Percentiles rank a stretch among this genome's conserved stretches.
Evolutionary conservation across 805 yeast species (phyloP).

Genomic region (Barnettozyma siamensis): DNA sequence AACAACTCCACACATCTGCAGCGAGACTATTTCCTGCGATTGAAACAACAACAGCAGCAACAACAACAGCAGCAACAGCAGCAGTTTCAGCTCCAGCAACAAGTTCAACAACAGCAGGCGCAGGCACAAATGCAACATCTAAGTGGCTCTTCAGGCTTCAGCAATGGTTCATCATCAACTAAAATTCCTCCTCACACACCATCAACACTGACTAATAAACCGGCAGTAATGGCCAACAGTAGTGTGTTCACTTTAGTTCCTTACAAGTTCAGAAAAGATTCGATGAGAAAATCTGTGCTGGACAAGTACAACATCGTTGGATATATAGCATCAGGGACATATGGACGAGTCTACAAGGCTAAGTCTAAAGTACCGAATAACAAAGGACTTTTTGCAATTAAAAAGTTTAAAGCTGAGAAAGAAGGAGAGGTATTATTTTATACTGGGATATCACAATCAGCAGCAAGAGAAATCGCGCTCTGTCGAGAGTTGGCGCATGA

Average conservation of each 20-base stretch:
- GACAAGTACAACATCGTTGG: slow-evolving; percentile 85
- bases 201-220: slow-evolving; percentile 1
- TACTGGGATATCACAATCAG: slow-evolving; percentile 94
- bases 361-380: slow-evolving; percentile 35
- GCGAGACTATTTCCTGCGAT: slow-evolving; percentile 10
- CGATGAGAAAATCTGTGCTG: slow-evolving; percentile 64
- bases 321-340: slow-evolving; percentile 97
- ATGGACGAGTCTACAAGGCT: slow-evolving; percentile 93
- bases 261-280: slow-evolving; percentile 60
- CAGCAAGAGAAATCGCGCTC: slow-evolving; percentile 92
- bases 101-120: slow-evolving; percentile 2
- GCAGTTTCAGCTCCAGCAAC: slow-evolving; percentile 4
- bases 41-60: slow-evolving; percentile 9
- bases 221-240: slow-evolving; percentile 40
- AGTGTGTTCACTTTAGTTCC: slow-evolving; percentile 51
- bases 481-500: slow-evolving; percentile 81
- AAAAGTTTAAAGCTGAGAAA: slow-evolving; percentile 90
- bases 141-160: slow-evolving; percentile 1
- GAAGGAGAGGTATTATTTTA: slow-evolving; percentile 86
- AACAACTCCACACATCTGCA: slow-evolving; percentile 9
- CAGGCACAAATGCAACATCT: background rate
- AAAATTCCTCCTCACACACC: slow-evolving; percentile 2
- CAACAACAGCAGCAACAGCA: slow-evolving; percentile 7
- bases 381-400: slow-evolving; percentile 57
- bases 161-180: slow-evolving; percentile 1